Evolutionary conservation across 1,284 basidiomycete species (phyloP).

Genomic region (Mycena sp.): DNA sequence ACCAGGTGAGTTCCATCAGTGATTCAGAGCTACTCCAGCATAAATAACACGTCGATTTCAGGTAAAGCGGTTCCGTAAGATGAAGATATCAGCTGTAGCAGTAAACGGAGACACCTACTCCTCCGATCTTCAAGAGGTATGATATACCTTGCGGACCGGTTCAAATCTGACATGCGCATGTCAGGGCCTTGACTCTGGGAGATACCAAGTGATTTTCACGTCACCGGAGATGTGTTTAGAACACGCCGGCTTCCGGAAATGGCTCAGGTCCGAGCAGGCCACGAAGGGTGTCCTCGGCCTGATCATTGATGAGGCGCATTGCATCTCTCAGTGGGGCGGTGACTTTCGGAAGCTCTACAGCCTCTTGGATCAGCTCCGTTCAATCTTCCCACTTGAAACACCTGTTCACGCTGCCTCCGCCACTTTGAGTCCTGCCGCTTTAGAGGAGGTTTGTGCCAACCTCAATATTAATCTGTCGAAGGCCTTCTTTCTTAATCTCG

Average conservation of each 20-base stretch:
- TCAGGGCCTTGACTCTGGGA: conserved; percentile 7
- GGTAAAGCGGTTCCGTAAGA: background rate
- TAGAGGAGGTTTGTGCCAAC: background rate
- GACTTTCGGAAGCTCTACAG: conserved; percentile 5
- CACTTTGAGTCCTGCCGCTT: background rate
- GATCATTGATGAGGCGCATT: conserved; percentile 27
- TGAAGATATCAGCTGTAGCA: background rate
- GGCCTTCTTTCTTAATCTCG: conserved; percentile 37
- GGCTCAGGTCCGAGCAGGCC: background rate
- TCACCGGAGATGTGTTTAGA: conserved; percentile 25
- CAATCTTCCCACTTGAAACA: background rate
- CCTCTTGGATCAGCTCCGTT: background rate
- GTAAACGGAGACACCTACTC: conserved; percentile 10
- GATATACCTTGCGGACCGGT: background rate
- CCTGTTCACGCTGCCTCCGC: conserved; percentile 2
- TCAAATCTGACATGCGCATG: too few relatives aligned
- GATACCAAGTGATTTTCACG: conserved; percentile 11
- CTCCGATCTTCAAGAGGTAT: conserved; percentile 29
- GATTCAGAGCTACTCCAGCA: background rate
- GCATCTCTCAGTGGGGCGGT: conserved; percentile 5
- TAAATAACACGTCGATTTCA: background rate
- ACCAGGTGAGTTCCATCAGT: conserved; percentile 22
- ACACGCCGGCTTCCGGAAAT: conserved; percentile 3
- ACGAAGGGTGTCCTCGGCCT: background rate
- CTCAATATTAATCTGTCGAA: background rate